Evolutionary conservation across 2,329 filamentous ascomycete species (phyloP).

Genomic region (Camillea tinctor): DNA sequence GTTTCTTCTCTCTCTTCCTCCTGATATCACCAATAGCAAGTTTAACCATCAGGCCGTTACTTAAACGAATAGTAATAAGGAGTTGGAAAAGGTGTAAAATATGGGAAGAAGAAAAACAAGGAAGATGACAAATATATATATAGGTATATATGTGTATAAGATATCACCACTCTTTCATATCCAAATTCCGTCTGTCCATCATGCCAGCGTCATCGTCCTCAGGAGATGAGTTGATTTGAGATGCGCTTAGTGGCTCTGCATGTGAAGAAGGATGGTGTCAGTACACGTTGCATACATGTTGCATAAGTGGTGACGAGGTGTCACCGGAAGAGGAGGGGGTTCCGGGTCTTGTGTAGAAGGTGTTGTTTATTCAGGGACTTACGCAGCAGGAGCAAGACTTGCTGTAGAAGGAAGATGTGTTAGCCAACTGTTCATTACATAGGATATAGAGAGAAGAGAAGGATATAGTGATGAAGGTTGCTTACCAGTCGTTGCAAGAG

Average conservation of each 20-base stretch:
- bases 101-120: too few species aligned
- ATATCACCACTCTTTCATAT: too few species aligned
- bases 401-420: constrained; percentile 6
- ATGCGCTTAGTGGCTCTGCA: constrained; percentile 21
- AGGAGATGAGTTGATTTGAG: background rate
- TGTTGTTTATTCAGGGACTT: constrained; percentile 1
- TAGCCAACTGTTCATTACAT: background rate
- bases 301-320: too few species aligned
- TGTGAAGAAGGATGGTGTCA: constrained; percentile 5
- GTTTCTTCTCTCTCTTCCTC: too few species aligned
- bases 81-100: too few species aligned
- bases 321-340: too few species aligned
- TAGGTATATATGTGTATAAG: too few species aligned
- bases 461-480: background rate
- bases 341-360: too few species aligned
- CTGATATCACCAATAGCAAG: too few species aligned
- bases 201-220: constrained; percentile 9
- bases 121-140: too few species aligned
- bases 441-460: background rate
- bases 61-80: too few species aligned
- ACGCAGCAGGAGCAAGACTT: constrained; percentile 29
- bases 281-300: background rate
- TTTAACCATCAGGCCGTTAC: too few species aligned
- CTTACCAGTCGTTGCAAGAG: constrained; percentile 28
- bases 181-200: constrained; percentile 1